These are phyloP conservation scores for Paramyrothecium sp. DNA, from an alignment of 2,329 filamentous ascomycete species.

Conservation along the genomic window DNA sequence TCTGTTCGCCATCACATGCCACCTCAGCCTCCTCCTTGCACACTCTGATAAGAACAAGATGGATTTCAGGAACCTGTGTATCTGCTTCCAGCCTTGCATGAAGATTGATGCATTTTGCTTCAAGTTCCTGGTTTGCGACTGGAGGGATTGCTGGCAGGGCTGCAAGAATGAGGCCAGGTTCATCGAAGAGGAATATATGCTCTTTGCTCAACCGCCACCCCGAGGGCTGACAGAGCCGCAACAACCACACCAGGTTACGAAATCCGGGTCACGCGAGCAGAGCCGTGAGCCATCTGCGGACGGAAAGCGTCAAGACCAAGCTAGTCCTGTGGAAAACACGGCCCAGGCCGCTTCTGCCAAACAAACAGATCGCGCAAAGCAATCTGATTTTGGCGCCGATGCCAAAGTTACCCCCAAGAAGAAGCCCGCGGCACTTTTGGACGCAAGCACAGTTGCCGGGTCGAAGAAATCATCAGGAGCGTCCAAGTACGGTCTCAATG, in stretches of 20 bases:
- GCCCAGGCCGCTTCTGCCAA: background rate
- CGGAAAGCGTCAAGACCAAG: background rate
- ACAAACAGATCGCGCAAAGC: background rate
- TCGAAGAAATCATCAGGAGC: conserved; percentile 42
- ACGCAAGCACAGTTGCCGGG: conserved; percentile 41
- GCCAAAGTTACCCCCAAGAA: conserved; percentile 35
- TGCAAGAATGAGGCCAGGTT: conserved; percentile 86
- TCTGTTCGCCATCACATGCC: conserved; percentile 94
- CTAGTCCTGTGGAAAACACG: background rate
- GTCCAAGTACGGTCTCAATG: conserved; percentile 44
- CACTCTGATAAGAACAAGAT: conserved; percentile 97
- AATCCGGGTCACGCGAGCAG: conserved; percentile 3
- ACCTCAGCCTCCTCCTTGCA: conserved; percentile 85
- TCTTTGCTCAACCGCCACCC: conserved; percentile 59
- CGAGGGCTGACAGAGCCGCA: conserved; percentile 40
- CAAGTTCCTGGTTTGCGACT: conserved; percentile 91
- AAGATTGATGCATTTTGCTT: conserved; percentile 95
- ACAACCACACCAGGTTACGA: conserved; percentile 19
- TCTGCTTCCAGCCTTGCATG: conserved; percentile 96
- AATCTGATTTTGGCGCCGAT: conserved; percentile 11
- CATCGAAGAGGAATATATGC: conserved; percentile 65
- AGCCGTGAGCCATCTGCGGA: background rate
- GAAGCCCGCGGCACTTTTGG: conserved; percentile 38
- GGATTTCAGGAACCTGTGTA: conserved; percentile 93
- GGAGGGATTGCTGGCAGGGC: conserved; percentile 95